phyloP scores from a whole-genome alignment of 2,329 filamentous ascomycete species.

The Aspergillus sp. region DNA sequence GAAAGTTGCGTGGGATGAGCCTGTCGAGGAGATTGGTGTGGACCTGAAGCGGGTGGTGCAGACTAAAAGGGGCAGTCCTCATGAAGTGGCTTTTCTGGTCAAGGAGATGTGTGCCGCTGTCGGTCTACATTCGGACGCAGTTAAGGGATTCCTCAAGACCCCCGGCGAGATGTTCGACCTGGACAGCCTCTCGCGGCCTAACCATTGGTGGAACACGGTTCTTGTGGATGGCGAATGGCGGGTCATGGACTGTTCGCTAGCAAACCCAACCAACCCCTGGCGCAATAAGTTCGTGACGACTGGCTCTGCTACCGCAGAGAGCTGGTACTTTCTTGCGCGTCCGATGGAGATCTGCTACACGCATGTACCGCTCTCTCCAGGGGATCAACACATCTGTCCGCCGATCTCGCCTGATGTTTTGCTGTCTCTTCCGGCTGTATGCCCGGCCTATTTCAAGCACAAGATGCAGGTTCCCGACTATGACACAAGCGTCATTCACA shows the following conservation, averaged over 20 bases:
- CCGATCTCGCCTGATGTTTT: conserved; percentile 81
- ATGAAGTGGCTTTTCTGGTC: conserved; percentile 85
- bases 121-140: conserved; percentile 80
- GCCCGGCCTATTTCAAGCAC: conserved; percentile 84
- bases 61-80: conserved; percentile 75
- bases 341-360: conserved; percentile 93
- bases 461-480: conserved; percentile 78
- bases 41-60: conserved; percentile 83
- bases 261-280: conserved; percentile 84
- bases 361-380: conserved; percentile 81
- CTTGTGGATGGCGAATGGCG: conserved; percentile 94
- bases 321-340: conserved; percentile 89
- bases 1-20: conserved; percentile 91
- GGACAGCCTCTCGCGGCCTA: conserved; percentile 77
- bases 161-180: conserved; percentile 82
- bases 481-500: conserved; percentile 78
- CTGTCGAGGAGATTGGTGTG: conserved; percentile 73
- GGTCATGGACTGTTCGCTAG: conserved; percentile 89
- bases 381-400: conserved; percentile 91
- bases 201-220: conserved; percentile 98
- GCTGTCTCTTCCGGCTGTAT: conserved; percentile 79
- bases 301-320: conserved; percentile 68
- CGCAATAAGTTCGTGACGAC: conserved; percentile 73
- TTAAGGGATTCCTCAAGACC: conserved; percentile 85
- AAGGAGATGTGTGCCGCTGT: conserved; percentile 92